Percentiles rank a stretch among this genome's conserved stretches.
Conservation (phyloP, 805 yeast genomes). For the Teunomyces pallodes region DNA sequence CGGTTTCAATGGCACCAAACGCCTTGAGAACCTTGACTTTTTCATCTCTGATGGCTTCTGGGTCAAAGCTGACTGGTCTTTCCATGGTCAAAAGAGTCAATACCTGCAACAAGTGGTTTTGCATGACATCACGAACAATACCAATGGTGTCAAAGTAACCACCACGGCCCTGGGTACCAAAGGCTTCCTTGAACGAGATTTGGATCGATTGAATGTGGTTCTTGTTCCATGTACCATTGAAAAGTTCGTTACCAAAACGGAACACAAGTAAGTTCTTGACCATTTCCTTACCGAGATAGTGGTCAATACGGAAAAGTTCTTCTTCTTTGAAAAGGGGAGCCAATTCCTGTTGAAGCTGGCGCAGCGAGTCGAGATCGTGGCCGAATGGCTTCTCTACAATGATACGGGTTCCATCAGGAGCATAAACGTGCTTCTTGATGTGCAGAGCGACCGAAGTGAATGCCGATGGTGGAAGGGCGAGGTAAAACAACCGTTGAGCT, state of each 20-base stretch:
- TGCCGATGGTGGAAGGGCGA: constrained; percentile 93
- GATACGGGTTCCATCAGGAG: constrained; percentile 68
- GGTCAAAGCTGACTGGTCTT: constrained; percentile 85
- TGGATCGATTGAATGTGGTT: constrained; percentile 77
- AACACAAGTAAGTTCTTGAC: constrained; percentile 88
- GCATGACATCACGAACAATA: constrained; percentile 96
- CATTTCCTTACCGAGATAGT: constrained; percentile 96
- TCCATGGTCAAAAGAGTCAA: constrained; percentile 92
- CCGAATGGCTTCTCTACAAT: constrained; percentile 98
- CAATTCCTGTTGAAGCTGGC: constrained; percentile 70
- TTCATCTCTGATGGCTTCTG: constrained; percentile 94
- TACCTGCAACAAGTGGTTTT: constrained; percentile 93
- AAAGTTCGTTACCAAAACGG: constrained; percentile 87
- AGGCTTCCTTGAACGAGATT: constrained; percentile 94
- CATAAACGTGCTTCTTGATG: constrained; percentile 67
- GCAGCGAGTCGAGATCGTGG: constrained; percentile 76
- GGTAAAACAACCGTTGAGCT: constrained; percentile 82
- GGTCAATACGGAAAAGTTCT: constrained; percentile 94
- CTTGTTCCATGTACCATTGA: constrained; percentile 87
- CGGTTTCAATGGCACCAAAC: constrained; percentile 60
- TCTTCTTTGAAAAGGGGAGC: constrained; percentile 88
- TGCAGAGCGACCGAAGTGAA: constrained; percentile 76
- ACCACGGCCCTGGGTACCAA: constrained; percentile 98
- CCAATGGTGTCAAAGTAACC: constrained; percentile 96
- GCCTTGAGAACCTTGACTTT: constrained; percentile 91